A percentile compares a stretch with the other conserved stretches of the same genome.
Evolutionary conservation across 164 flowering plant species (phyloP).

Genomic region (Vitis amurensis): DNA sequence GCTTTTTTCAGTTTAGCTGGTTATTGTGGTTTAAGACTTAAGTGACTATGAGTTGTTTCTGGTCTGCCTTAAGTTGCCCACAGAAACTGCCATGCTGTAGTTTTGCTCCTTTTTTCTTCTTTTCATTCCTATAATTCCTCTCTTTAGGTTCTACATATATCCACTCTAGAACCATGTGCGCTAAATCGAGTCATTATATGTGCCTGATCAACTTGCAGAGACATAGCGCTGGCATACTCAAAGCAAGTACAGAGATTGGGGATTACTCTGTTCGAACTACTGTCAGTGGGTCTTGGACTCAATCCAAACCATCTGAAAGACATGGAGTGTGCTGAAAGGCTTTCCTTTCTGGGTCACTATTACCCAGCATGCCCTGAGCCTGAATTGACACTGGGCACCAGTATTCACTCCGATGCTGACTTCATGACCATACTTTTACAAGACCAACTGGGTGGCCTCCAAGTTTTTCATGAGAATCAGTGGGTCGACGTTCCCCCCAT

Average conservation of each 20-base stretch:
- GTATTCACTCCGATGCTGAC: conserved; percentile 17
- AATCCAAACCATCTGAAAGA: conserved; percentile 10
- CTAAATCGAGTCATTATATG: no score
- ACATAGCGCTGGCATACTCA: conserved; percentile 13
- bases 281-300: conserved; percentile 31
- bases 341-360: conserved; percentile 14
- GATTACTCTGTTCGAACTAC: conserved; percentile 12
- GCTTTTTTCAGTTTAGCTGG: no score
- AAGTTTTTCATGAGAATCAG: conserved; percentile 20
- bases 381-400: conserved; percentile 24
- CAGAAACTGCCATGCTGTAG: no score
- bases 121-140: no score
- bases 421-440: conserved; percentile 35
- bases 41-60: no score
- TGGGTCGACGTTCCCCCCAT: conserved; percentile 31
- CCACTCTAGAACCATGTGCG: no score
- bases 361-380: conserved; percentile 36
- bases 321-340: conserved; percentile 23
- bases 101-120: no score
- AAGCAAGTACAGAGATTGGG: conserved; percentile 17
- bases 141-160: no score
- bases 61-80: no score
- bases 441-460: conserved; percentile 36
- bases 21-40: no score
- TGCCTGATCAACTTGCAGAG: conserved; percentile 7